A percentile compares a stretch with the other conserved stretches of the same genome.
Evolutionary conservation across 441 rosid genomes (phyloP).

Genomic region (Kokia cookei): DNA sequence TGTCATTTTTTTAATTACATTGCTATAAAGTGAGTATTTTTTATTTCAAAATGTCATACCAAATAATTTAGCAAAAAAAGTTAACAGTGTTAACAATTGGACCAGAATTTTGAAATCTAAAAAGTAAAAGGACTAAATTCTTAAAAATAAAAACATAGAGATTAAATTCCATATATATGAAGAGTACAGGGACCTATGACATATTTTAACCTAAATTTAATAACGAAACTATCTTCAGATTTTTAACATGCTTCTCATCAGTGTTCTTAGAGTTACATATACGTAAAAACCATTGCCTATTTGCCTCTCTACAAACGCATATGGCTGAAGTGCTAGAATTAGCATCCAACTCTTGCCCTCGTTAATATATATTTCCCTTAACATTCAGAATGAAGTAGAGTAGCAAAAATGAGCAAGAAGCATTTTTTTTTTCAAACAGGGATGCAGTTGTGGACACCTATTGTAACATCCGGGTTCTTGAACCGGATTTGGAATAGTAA

Average conservation of each 20-base stretch:
- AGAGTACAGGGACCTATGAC: not conserved
- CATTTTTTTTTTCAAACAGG: not conserved
- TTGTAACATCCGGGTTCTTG: no score
- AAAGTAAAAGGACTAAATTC: not conserved
- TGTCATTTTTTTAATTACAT: not conserved
- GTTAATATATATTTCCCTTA: not conserved
- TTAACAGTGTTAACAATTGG: not conserved
- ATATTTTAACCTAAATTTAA: not conserved
- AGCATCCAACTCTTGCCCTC: not conserved
- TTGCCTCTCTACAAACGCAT: not conserved
- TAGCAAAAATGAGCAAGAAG: not conserved
- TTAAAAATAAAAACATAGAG: not conserved
- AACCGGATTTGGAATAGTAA: no score
- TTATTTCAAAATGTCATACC: not conserved
- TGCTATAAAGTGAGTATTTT: not conserved
- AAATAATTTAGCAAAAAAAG: not conserved
- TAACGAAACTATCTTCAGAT: not conserved
- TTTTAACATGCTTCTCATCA: not conserved
- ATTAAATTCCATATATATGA: not conserved
- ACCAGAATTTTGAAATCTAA: no score
- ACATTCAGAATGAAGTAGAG: not conserved
- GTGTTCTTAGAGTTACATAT: not conserved
- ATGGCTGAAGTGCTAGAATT: not conserved
- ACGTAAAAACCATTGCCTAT: not conserved
- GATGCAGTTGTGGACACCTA: not conserved